Base-by-base conservation (phyloP, 352 stramenopile genomes). In the Phytopythium cucurbitacearum region DNA sequence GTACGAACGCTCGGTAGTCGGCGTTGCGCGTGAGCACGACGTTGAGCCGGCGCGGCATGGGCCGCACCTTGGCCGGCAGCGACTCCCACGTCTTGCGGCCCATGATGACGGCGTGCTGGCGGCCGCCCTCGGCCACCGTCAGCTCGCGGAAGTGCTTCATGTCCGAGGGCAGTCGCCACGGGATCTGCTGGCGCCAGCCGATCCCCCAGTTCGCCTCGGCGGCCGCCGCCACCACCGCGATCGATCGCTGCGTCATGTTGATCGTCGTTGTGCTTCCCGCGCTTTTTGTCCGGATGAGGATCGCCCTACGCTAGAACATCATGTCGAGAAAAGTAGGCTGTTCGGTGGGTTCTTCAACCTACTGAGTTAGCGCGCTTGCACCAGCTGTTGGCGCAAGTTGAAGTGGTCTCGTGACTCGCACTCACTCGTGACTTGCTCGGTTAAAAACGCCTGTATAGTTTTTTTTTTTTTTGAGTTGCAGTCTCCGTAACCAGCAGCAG, bases 51-150 rank as follows among this genome's bases (percentile, higher is more conserved):
- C 94, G 91, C 32, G 81, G 77, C 39, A 99, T 73, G 9, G 98
- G 98, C 3, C 96, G 87, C 57, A 98, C 98, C 64, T 97, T 98
- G 40, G 79, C 40, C 5, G 97, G 97, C 48, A 99, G 97, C 54
- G 94, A 99, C 56, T 99, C 91, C 95, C 97, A 99, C 13, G 98
- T 99, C 75, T 99, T 99, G 43, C 97, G 91, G 12, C 98, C 98
- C 97, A 99, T 99, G 68, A 99, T 97, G 36, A 99, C 97, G 0
- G 97, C 98, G 80, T 99, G 89, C 45, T 95, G 85, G 1, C 40
- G 59, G 3, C 38, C 51, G 33, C 43, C 51, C 7, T 62, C 60
- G 6, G 67, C 65, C 39, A 76, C 87, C 4, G 97, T 99, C 16
- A 99, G 69, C 41, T 91, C 62, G 37, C 97, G 95, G 73, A 99